These are phyloP conservation scores for Ampelomyces quisqualis DNA, from an alignment of 2,329 filamentous ascomycete genomes.

Conservation along the genomic window DNA sequence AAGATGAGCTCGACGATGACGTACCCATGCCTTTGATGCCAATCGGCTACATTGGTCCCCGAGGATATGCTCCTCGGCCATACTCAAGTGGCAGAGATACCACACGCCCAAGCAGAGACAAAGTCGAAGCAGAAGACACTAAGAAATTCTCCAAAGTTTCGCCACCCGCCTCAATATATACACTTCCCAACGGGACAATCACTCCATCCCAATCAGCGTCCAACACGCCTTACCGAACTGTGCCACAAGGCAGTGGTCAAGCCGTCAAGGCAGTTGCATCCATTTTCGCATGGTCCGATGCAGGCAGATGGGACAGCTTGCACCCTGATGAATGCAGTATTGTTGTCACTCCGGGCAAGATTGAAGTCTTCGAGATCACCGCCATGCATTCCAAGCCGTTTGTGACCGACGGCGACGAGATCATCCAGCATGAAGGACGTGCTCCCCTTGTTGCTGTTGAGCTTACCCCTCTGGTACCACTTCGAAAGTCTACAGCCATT, in stretches of 20 bases:
- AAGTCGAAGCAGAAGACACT: constrained; percentile 20
- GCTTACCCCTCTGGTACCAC: constrained; percentile 85
- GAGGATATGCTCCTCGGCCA: constrained; percentile 17
- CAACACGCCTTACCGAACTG: constrained; percentile 65
- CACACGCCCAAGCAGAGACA: constrained; percentile 13
- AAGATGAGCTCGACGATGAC: constrained; percentile 58
- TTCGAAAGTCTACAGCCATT: constrained; percentile 85
- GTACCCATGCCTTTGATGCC: constrained; percentile 44
- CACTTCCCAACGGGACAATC: constrained; percentile 55
- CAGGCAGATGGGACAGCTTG: constrained; percentile 61
- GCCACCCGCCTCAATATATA: constrained; percentile 44
- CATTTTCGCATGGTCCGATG: constrained; percentile 63
- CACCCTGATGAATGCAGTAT: constrained; percentile 64
- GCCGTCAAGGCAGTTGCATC: constrained; percentile 59
- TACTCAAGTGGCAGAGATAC: constrained; percentile 12
- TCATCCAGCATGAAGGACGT: constrained; percentile 36
- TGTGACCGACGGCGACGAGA: constrained; percentile 45
- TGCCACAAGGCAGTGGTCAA: constrained; percentile 53
- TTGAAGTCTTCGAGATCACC: constrained; percentile 62
- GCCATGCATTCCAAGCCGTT: constrained; percentile 49
- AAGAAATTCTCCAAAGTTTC: constrained; percentile 48
- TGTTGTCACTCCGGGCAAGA: constrained; percentile 63
- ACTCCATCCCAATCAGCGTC: constrained; percentile 81
- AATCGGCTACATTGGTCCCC: constrained; percentile 21
- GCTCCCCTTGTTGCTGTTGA: constrained; percentile 70